Evolutionary conservation across 257 asterid genomes (phyloP).

Genomic region (Solanum lycopersicoides): DNA sequence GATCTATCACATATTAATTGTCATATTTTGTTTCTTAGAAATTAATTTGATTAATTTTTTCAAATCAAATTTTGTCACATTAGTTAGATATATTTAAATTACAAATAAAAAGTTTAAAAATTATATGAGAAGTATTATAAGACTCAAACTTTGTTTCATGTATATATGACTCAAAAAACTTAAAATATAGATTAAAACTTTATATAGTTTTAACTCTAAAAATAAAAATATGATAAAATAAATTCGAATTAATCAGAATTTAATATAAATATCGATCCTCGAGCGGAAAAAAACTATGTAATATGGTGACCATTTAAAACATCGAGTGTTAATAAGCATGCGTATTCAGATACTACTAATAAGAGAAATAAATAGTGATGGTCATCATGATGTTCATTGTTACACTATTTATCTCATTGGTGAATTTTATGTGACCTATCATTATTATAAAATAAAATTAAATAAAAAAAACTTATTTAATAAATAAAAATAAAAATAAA

Average conservation of each 20-base stretch:
- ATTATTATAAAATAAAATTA: not conserved
- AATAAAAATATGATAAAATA: too few species aligned
- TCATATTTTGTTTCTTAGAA: too few species aligned
- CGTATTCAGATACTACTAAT: slow-evolving; percentile 11
- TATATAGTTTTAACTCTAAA: too few species aligned
- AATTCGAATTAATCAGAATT: not conserved
- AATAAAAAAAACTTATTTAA: not conserved
- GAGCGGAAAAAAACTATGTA: not conserved
- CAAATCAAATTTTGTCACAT: too few species aligned
- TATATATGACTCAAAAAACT: too few species aligned
- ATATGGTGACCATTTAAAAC: not conserved
- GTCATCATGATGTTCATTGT: slow-evolving; percentile 6
- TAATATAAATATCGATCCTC: not conserved
- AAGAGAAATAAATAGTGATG: not conserved
- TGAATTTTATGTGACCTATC: not conserved
- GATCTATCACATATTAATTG: not conserved
- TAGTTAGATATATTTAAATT: too few species aligned
- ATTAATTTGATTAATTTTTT: too few species aligned
- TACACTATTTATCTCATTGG: not conserved
- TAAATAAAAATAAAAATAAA: not conserved
- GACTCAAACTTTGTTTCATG: too few species aligned
- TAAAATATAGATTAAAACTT: too few species aligned
- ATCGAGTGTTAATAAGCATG: slow-evolving; percentile 18
- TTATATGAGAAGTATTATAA: too few species aligned
- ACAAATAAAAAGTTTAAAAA: too few species aligned